Evolutionary conservation across 257 asterid genomes (phyloP).

Genomic region (Paulownia fortunei): DNA sequence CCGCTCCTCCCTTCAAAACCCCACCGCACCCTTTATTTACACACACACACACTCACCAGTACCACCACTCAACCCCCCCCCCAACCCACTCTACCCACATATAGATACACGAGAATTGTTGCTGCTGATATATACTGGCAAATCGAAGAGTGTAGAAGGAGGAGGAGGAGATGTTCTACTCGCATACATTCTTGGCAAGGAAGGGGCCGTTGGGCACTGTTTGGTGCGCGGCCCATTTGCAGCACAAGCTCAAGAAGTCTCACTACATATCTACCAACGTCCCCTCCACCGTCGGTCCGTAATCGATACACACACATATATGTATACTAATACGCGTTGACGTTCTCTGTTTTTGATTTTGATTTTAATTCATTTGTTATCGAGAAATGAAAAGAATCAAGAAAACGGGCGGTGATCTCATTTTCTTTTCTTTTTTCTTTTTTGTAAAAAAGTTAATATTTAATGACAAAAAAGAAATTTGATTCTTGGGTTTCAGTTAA

Average conservation of each 20-base stretch:
- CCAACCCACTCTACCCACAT: background rate
- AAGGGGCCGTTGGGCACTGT: slow-evolving; percentile 91
- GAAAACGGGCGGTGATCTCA: background rate
- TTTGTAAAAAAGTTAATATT: too few species aligned
- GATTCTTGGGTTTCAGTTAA: slow-evolving; percentile 12
- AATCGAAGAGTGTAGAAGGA: slow-evolving; percentile 16
- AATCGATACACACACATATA: background rate
- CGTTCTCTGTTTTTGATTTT: background rate
- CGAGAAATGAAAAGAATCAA: background rate
- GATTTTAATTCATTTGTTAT: background rate
- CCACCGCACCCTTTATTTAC: background rate
- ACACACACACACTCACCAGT: background rate
- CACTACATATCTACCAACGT: slow-evolving; percentile 71
- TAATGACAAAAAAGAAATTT: background rate
- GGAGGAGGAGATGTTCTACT: slow-evolving; percentile 71
- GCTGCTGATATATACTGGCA: background rate
- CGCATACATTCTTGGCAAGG: slow-evolving; percentile 78
- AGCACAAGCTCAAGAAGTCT: slow-evolving; percentile 73
- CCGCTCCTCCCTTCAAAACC: slow-evolving; percentile 36
- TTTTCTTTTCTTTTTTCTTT: background rate
- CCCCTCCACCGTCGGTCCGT: slow-evolving; percentile 71
- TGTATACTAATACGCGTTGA: background rate
- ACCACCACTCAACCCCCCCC: background rate
- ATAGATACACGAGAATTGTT: background rate
- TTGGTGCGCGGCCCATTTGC: slow-evolving; percentile 96